Percentiles rank a stretch among this genome's conserved stretches.
Evolutionary conservation across 2,329 filamentous ascomycete genomes (phyloP).

Genomic region (Escovopsis sp.): DNA sequence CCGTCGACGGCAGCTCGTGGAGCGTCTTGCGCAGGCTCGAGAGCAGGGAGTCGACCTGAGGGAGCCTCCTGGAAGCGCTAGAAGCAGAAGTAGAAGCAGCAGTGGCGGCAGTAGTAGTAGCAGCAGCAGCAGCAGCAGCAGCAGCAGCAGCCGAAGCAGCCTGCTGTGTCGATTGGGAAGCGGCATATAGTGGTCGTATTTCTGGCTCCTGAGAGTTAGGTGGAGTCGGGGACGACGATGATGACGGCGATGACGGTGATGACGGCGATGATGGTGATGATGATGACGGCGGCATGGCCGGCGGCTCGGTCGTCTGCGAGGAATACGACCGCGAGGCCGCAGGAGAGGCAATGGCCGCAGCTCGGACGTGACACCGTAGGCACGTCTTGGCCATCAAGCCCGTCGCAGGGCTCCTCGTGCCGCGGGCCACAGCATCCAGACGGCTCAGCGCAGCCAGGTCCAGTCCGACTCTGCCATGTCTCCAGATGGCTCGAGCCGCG

Average conservation of each 20-base stretch:
- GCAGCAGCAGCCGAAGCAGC: no score
- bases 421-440: conserved; percentile 1
- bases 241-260: no score
- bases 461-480: conserved; percentile 13
- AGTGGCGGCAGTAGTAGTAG: neutral
- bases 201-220: conserved; percentile 9
- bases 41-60: neutral
- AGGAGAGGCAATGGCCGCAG: conserved; percentile 10
- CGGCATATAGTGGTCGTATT: no score
- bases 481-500: conserved; percentile 15
- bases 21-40: neutral
- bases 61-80: neutral
- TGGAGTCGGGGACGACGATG: neutral
- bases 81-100: conserved; percentile 1
- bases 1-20: conserved; percentile 17
- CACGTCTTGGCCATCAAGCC: conserved; percentile 2
- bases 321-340: conserved; percentile 12
- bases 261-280: no score
- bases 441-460: conserved; percentile 4
- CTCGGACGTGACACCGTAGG: conserved; percentile 9
- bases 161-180: no score
- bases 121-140: no score
- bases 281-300: no score
- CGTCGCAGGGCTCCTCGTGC: neutral
- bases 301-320: conserved; percentile 8